phyloP scores from a whole-genome alignment of 345 rosid species.

The Lepidium didymum region DNA sequence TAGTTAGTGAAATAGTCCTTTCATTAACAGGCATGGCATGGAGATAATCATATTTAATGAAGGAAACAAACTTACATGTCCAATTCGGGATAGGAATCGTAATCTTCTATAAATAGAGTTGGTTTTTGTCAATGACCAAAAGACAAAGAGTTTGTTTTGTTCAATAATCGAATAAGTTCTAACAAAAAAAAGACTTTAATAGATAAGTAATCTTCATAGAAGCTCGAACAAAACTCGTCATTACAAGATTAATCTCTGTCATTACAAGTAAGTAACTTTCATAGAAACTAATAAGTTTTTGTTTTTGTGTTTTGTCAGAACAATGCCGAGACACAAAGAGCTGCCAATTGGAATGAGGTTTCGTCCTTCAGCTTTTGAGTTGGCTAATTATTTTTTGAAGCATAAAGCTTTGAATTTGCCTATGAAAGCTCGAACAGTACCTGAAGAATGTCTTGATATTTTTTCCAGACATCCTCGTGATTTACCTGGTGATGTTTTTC shows the following conservation, averaged over 20 bases:
- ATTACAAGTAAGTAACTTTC: too few relatives aligned
- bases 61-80: too few relatives aligned
- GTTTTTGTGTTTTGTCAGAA: not conserved
- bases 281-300: not conserved
- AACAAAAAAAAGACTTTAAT: too few relatives aligned
- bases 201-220: too few relatives aligned
- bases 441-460: constrained; percentile 43
- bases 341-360: constrained; percentile 53
- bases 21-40: too few relatives aligned
- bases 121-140: too few relatives aligned
- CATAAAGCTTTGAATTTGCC: constrained; percentile 39
- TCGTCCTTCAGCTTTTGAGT: constrained; percentile 74
- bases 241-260: not conserved
- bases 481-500: constrained; percentile 44
- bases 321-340: not conserved
- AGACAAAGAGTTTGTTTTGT: too few relatives aligned
- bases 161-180: too few relatives aligned
- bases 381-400: constrained; percentile 54
- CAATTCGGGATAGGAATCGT: too few relatives aligned
- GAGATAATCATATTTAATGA: too few relatives aligned
- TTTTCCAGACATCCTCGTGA: constrained; percentile 48
- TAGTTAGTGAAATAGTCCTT: too few relatives aligned
- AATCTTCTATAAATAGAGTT: too few relatives aligned
- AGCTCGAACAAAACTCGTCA: not conserved
- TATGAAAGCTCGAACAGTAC: constrained; percentile 42